Conservation (phyloP, 2,329 filamentous ascomycete species). For the Epichloe elymi region DNA sequence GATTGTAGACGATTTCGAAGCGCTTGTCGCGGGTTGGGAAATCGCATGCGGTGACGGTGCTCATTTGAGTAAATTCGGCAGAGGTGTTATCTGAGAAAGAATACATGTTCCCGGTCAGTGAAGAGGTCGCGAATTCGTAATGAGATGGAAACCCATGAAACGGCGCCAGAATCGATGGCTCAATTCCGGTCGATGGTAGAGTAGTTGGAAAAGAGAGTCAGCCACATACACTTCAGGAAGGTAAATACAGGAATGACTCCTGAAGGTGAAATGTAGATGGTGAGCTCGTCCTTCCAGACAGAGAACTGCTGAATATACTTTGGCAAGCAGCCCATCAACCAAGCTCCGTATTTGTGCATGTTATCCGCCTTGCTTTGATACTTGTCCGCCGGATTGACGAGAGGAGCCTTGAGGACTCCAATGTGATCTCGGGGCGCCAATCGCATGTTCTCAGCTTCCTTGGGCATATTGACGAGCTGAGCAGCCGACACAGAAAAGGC, state of each 20-base stretch:
- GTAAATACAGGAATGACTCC: constrained; percentile 84
- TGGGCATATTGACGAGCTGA: constrained; percentile 41
- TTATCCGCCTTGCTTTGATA: constrained; percentile 76
- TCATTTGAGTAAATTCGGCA: constrained; percentile 89
- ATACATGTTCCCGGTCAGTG: not conserved
- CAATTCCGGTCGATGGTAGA: not conserved
- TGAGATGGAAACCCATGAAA: not conserved
- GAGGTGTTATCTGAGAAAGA: constrained; percentile 65
- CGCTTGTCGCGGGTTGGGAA: constrained; percentile 91
- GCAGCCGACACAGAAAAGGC: constrained; percentile 37
- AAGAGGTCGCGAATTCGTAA: not conserved
- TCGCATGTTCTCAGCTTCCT: constrained; percentile 54
- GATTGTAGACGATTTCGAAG: constrained; percentile 96
- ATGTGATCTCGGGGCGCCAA: constrained; percentile 43
- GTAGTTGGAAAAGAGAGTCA: not conserved
- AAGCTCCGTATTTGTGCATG: constrained; percentile 89
- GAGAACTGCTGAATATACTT: constrained; percentile 99
- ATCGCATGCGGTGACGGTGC: constrained; percentile 86
- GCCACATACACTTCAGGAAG: constrained; percentile 65
- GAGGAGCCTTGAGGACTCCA: constrained; percentile 58
- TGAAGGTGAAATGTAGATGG: constrained; percentile 78
- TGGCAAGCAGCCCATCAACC: constrained; percentile 89
- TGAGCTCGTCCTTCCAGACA: constrained; percentile 98
- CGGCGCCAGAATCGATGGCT: not conserved
- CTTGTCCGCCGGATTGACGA: constrained; percentile 89